Evolutionary conservation across 148 eudicot species (phyloP), one percentile per base, ranked within the genome.

Genomic region (Cornus kousa): DNA sequence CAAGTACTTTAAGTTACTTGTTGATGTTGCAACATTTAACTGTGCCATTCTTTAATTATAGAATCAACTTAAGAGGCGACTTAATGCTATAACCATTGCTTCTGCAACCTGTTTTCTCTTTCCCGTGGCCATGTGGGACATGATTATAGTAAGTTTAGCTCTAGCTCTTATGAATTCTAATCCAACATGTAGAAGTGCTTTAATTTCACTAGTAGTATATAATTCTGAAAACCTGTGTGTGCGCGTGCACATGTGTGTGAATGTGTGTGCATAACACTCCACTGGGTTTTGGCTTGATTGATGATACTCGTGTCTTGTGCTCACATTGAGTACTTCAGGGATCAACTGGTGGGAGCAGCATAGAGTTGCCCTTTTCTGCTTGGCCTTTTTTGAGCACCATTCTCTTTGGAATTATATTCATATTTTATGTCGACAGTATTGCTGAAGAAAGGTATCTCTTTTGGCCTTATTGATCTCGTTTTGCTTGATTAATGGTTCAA

Each of bases 71-170:
- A 96, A 96, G 82, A 90, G 91, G 83, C 88, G 99, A 72, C 92
- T 96, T 82, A 89, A 95, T 88, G 93, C 97, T 70, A 89, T 95
- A 77, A 91, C 97, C 72, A 84, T 95, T 82, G 89, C 99, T 85
- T 89, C 99, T 86, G 99, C 99, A 74, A 89, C 95, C 55, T 93
- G 99, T 83, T 96, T 96, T 87, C 91, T 96, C 81, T 96, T 96
- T 88, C 99, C 99, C 33, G 92, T 93, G 67, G 98, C 98, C 72
- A 96, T 93, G 95, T 96, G 99, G 99, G 95, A 93, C 82, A 77
- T 93, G 84, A 93, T 96, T 72, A 79, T 89, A 77, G 98, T 95
- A 88, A 87, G 89, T 79, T 67, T 62, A 39, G 72, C 69, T 77
- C 66, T 62, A 17, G 23, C 66, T 19, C 19, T 4, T 75, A 22